These are phyloP conservation scores for Talaromyces piceae DNA, from an alignment of 2,329 filamentous ascomycete genomes.

Conservation along the genomic window DNA sequence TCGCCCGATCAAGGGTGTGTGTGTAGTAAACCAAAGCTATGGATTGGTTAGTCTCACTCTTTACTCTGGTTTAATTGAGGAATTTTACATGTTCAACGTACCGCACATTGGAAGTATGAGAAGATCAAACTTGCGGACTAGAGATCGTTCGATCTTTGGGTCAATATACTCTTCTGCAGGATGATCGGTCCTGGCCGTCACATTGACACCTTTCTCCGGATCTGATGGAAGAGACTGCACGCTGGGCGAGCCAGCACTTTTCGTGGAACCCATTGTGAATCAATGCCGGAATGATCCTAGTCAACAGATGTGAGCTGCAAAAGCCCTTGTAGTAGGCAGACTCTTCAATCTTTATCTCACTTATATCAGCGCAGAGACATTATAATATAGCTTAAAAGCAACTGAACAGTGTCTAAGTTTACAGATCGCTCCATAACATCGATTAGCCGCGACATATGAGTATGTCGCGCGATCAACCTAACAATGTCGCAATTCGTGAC, in stretches of 20 bases:
- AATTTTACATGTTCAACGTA: neutral
- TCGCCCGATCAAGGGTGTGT: conserved; percentile 8
- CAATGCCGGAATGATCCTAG: neutral
- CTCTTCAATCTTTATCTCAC: no score
- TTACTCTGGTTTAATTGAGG: neutral
- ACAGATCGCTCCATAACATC: no score
- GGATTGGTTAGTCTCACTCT: neutral
- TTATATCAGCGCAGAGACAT: no score
- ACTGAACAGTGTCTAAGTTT: no score
- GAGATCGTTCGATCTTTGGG: conserved; percentile 5
- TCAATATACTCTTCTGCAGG: conserved; percentile 6
- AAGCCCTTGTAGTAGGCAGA: no score
- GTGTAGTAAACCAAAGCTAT: conserved; percentile 7
- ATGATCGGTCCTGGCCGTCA: neutral
- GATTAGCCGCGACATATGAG: no score
- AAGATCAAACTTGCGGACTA: conserved; percentile 8
- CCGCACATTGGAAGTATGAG: conserved; percentile 8
- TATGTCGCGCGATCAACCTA: conserved; percentile 3
- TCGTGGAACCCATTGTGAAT: conserved; percentile 3
- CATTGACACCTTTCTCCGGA: conserved; percentile 1
- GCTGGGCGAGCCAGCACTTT: conserved; percentile 3
- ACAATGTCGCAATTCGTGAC: conserved; percentile 6
- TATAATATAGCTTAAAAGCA: no score
- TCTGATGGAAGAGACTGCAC: conserved; percentile 2
- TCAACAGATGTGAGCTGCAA: neutral